Percentiles rank a stretch among this genome's conserved stretches.
Evolutionary conservation across 2,329 filamentous ascomycete genomes (phyloP).

Genomic region (Xylariomycetidae sp.): DNA sequence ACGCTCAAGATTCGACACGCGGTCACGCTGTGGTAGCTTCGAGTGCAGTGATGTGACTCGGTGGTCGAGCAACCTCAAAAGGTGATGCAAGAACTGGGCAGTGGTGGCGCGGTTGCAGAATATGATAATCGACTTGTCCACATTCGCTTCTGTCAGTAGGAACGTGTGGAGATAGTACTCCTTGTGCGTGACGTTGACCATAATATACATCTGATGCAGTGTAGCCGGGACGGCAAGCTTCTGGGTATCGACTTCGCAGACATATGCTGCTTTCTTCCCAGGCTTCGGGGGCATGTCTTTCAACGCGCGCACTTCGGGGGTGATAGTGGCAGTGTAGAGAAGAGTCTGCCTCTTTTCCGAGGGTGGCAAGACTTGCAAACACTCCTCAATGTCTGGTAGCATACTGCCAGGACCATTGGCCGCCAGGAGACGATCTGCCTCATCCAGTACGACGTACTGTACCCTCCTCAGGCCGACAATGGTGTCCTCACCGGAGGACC

Average conservation of each 20-base stretch:
- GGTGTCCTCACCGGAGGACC: constrained; percentile 85
- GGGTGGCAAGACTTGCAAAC: constrained; percentile 73
- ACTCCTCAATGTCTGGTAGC: constrained; percentile 90
- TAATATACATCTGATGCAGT: constrained; percentile 76
- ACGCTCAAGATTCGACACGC: constrained; percentile 79
- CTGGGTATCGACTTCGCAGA: constrained; percentile 80
- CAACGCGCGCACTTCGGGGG: constrained; percentile 80
- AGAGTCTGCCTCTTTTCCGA: constrained; percentile 79
- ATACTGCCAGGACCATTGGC: constrained; percentile 72
- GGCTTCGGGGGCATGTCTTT: constrained; percentile 68
- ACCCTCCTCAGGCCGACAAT: constrained; percentile 73
- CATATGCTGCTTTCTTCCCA: constrained; percentile 71
- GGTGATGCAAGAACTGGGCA: constrained; percentile 81
- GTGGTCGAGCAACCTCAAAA: constrained; percentile 79
- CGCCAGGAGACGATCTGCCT: constrained; percentile 84
- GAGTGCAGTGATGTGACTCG: constrained; percentile 90
- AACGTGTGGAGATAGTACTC: constrained; percentile 93
- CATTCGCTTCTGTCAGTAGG: constrained; percentile 70
- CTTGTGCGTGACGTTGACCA: constrained; percentile 84
- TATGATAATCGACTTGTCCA: constrained; percentile 74
- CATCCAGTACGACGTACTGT: constrained; percentile 85
- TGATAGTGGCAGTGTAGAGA: constrained; percentile 93
- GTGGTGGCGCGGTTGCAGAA: constrained; percentile 92
- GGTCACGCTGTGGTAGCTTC: constrained; percentile 74
- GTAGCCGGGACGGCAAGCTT: constrained; percentile 72